A percentile compares a stretch with the other conserved stretches of the same genome.
phyloP scores from a whole-genome alignment of 163 green algal species.

The Smithsoniella earleae region DNA sequence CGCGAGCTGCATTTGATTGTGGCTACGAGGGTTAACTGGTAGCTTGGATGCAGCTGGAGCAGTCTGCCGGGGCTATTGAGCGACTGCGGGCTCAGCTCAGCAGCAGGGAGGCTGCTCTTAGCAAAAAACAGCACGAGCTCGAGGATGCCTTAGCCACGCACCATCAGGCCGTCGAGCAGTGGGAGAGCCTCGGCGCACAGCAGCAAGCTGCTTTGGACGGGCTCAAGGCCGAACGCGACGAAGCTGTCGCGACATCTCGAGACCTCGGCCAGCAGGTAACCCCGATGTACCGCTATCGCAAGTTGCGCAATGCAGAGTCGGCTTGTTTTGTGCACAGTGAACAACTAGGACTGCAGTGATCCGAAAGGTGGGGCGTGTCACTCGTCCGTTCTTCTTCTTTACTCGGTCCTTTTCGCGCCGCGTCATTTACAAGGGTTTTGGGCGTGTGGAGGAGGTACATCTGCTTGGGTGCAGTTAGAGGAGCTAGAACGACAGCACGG shows the following conservation, averaged over 20 bases:
- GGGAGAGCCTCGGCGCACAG: conserved; percentile 6
- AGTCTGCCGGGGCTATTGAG: neutral
- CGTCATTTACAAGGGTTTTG: no score
- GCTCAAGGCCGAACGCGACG: neutral
- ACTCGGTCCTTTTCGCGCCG: no score
- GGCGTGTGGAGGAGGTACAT: no score
- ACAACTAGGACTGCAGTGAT: no score
- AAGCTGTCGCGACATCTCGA: neutral
- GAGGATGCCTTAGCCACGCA: neutral
- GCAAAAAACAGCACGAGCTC: neutral
- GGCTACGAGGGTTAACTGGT: neutral
- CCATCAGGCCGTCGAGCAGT: neutral
- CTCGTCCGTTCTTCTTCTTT: no score
- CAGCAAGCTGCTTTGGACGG: neutral
- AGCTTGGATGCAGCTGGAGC: neutral
- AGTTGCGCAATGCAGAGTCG: no score
- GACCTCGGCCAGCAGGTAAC: neutral
- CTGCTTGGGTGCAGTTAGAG: no score
- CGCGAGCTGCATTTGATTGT: neutral
- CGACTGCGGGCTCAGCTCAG: conserved; percentile 3
- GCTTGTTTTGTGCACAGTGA: no score
- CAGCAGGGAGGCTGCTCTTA: neutral
- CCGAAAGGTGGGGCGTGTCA: no score
- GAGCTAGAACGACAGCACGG: no score
- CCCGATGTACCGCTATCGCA: no score